These are phyloP conservation scores for Zymoseptoria pseudotritici DNA, from an alignment of 2,329 filamentous ascomycete species.

Conservation along the genomic window DNA sequence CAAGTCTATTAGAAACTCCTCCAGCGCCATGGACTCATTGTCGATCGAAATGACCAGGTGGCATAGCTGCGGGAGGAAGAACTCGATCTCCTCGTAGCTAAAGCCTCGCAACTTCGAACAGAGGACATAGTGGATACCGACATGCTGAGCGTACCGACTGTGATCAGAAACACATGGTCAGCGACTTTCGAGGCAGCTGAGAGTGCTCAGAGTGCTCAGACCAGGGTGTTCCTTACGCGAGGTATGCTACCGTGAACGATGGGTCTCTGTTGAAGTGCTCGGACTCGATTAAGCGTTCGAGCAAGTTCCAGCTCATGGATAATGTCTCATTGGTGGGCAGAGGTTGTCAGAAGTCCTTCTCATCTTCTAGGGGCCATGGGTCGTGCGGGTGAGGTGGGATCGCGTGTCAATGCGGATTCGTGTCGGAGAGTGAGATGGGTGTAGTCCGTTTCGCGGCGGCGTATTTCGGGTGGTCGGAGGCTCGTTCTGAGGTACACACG, in stretches of 20 bases:
- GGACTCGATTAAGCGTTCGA: conserved; percentile 85
- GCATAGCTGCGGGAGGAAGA: conserved; percentile 79
- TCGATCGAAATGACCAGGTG: conserved; percentile 81
- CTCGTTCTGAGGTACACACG: neutral
- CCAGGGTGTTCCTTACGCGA: conserved; percentile 57
- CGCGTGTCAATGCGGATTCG: neutral
- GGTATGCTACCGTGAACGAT: conserved; percentile 79
- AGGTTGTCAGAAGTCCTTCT: conserved; percentile 1
- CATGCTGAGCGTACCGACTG: conserved; percentile 81
- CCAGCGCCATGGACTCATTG: conserved; percentile 85
- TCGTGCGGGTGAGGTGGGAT: conserved; percentile 4
- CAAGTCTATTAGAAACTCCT: conserved; percentile 78
- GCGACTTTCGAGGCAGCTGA: neutral
- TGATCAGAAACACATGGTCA: conserved; percentile 10
- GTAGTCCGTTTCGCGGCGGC: neutral
- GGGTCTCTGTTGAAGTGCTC: conserved; percentile 90
- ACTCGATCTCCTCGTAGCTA: conserved; percentile 85
- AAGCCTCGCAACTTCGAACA: conserved; percentile 85
- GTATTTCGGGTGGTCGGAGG: neutral
- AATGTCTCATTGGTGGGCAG: conserved; percentile 11
- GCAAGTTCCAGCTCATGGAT: conserved; percentile 65
- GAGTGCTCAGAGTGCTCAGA: neutral
- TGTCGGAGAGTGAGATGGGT: neutral
- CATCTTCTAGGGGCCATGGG: conserved; percentile 7
- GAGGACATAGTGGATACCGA: conserved; percentile 82